Evolutionary conservation across 495 filamentous ascomycete species (phyloP).

Genomic region (Beverwykella pulmonaria): DNA sequence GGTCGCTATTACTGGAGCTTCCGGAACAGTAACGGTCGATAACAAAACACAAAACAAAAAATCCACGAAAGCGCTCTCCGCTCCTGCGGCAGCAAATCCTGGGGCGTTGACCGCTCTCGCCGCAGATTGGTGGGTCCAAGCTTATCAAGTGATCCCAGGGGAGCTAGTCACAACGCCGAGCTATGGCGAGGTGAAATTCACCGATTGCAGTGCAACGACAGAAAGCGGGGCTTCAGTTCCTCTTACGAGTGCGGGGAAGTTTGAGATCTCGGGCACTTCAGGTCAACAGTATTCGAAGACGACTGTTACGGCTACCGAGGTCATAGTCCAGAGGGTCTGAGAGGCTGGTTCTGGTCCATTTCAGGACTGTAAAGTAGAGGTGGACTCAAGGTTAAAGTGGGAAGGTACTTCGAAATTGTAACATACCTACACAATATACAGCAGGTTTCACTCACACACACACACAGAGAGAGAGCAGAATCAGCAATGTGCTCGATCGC

Average conservation of each 20-base stretch:
- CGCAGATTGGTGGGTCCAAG: slow-evolving; percentile 29
- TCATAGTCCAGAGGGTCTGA: not conserved
- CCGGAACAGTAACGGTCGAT: slow-evolving; percentile 16
- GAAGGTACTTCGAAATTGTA: no score
- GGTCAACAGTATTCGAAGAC: slow-evolving; percentile 21
- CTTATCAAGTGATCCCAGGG: slow-evolving; percentile 11
- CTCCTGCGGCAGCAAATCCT: not conserved
- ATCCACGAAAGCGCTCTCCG: not conserved
- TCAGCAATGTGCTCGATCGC: no score
- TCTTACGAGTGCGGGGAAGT: slow-evolving; percentile 11
- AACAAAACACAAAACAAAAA: slow-evolving; percentile 28
- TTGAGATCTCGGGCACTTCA: slow-evolving; percentile 18
- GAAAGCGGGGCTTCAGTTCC: slow-evolving; percentile 8
- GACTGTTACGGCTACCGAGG: slow-evolving; percentile 8
- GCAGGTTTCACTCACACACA: no score
- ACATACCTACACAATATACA: no score
- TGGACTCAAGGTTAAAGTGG: no score
- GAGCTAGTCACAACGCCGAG: slow-evolving; percentile 13
- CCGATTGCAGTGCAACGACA: slow-evolving; percentile 9
- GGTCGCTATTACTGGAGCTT: not conserved
- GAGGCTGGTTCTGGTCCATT: no score
- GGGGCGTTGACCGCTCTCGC: not conserved
- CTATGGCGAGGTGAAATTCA: slow-evolving; percentile 14
- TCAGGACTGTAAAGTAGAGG: no score
- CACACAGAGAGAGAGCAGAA: no score